Conservation (phyloP, 768 basidiomycete genomes). For the Hypholoma sublateritium region DNA sequence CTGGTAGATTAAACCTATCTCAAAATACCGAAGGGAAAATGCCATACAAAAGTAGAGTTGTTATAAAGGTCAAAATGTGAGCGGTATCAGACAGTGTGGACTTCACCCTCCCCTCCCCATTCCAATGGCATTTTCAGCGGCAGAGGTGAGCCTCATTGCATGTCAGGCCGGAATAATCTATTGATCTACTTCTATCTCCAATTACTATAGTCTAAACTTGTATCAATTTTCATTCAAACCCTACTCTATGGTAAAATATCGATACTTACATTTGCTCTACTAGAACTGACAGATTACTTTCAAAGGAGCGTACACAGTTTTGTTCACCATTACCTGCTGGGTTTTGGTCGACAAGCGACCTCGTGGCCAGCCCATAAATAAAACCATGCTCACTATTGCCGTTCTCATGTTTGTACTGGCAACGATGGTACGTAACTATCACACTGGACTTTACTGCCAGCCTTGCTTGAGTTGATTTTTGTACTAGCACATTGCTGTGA, state of each 20-base stretch:
- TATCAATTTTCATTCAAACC: background rate
- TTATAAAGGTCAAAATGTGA: too few species aligned
- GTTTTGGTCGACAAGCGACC: background rate
- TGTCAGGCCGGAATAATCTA: background rate
- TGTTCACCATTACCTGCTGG: background rate
- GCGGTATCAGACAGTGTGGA: too few species aligned
- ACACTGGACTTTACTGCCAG: too few species aligned
- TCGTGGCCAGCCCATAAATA: background rate
- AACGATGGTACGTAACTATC: background rate
- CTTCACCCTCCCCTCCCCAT: too few species aligned
- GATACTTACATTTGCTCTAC: background rate
- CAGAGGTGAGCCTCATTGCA: background rate
- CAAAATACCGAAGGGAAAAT: too few species aligned
- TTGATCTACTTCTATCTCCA: background rate
- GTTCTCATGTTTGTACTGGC: background rate
- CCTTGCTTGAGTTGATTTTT: too few species aligned
- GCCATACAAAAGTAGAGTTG: too few species aligned
- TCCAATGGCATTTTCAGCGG: background rate
- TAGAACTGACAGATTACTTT: background rate
- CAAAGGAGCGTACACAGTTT: background rate
- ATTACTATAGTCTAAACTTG: background rate
- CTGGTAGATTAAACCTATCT: too few species aligned
- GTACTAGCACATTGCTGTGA: background rate
- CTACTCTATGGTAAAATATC: background rate
- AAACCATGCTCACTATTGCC: background rate